These are phyloP conservation scores for Raphanus sativus DNA, from an alignment of 345 rosid species.

Conservation along the genomic window DNA sequence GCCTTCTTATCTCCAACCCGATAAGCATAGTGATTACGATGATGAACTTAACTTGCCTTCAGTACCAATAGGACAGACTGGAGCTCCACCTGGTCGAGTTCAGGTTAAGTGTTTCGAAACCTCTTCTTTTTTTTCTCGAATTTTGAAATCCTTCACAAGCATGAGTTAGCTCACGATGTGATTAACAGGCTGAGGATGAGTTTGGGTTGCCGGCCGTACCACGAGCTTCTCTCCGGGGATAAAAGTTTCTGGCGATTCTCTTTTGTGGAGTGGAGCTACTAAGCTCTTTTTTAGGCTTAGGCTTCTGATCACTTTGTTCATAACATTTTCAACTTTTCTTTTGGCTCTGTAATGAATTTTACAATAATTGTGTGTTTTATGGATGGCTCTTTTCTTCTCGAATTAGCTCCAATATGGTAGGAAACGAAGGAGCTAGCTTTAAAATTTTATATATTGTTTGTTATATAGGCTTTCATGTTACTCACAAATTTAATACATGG, in stretches of 20 bases:
- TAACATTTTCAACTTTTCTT: constrained; percentile 4
- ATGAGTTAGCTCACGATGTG: neutral
- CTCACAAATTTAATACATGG: too few species aligned
- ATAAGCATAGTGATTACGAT: constrained; percentile 67
- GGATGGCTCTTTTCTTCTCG: neutral
- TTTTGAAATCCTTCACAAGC: neutral
- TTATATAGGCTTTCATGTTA: too few species aligned
- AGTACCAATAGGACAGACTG: constrained; percentile 51
- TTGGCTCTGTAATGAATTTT: neutral
- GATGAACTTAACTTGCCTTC: constrained; percentile 77
- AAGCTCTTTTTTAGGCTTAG: constrained; percentile 20
- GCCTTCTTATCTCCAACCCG: constrained; percentile 96
- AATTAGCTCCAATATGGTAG: too few species aligned
- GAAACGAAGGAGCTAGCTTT: too few species aligned
- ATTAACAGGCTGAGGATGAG: constrained; percentile 84
- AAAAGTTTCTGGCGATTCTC: constrained; percentile 17
- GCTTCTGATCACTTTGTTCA: constrained; percentile 3
- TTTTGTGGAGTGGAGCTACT: neutral
- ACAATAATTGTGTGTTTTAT: neutral
- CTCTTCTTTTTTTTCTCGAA: neutral
- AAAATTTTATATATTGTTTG: too few species aligned
- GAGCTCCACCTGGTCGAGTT: constrained; percentile 56
- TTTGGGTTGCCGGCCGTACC: constrained; percentile 88
- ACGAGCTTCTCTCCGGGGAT: constrained; percentile 75
- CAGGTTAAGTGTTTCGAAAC: constrained; percentile 48